Percentiles rank a stretch among this genome's conserved stretches.
Conservation (phyloP, 2,329 filamentous ascomycete species). For the Penicillium sp. region DNA sequence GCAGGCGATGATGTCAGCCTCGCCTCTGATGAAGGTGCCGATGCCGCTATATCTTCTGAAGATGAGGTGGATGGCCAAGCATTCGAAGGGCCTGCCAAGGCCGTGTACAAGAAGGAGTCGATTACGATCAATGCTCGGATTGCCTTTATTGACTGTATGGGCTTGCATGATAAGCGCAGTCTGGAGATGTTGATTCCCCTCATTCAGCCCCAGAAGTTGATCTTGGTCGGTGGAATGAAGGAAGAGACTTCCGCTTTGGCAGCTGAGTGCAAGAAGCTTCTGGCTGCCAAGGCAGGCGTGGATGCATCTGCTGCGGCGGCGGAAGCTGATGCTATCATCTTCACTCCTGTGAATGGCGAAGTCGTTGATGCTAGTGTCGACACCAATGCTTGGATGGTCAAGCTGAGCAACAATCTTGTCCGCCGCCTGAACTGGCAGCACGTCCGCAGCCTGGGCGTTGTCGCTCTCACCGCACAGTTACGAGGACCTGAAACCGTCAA, state of each 20-base stretch:
- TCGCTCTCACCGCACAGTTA: slow-evolving; percentile 77
- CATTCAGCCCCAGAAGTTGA: slow-evolving; percentile 88
- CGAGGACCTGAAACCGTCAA: slow-evolving; percentile 45
- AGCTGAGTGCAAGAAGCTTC: slow-evolving; percentile 68
- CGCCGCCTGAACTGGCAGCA: slow-evolving; percentile 92
- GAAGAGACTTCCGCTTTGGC: slow-evolving; percentile 76
- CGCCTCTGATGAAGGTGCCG: slow-evolving; percentile 52
- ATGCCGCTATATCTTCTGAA: slow-evolving; percentile 53
- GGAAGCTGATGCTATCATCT: slow-evolving; percentile 62
- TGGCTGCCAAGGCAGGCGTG: slow-evolving; percentile 43
- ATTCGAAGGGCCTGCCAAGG: slow-evolving; percentile 67
- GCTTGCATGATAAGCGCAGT: slow-evolving; percentile 87
- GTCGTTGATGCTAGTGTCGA: slow-evolving; percentile 88
- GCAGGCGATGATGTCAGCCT: slow-evolving; percentile 49
- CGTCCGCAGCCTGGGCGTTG: slow-evolving; percentile 81
- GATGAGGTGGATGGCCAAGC: slow-evolving; percentile 50
- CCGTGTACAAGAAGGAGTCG: slow-evolving; percentile 60
- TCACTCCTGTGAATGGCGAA: slow-evolving; percentile 70
- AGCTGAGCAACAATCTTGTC: slow-evolving; percentile 77
- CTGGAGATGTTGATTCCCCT: slow-evolving; percentile 91
- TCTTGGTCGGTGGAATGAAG: slow-evolving; percentile 76
- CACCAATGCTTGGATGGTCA: slow-evolving; percentile 95
- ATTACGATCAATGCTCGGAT: slow-evolving; percentile 70
- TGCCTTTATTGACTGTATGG: slow-evolving; percentile 85
- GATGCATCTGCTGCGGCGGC: slow-evolving; percentile 39